These are phyloP conservation scores for Pyricularia sp. DNA, from an alignment of 2,329 filamentous ascomycete genomes.

Conservation along the genomic window DNA sequence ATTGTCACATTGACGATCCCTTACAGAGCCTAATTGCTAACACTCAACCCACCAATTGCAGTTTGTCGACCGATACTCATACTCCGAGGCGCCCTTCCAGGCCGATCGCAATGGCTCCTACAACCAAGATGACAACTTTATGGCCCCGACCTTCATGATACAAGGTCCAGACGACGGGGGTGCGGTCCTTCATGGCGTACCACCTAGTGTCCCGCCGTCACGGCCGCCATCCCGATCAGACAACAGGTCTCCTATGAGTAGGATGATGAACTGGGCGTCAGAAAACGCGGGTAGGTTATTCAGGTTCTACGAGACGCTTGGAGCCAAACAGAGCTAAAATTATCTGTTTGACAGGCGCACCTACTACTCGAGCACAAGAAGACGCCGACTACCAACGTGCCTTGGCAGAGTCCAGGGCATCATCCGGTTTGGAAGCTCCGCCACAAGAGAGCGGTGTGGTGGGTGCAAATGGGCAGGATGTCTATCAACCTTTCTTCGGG, in stretches of 20 bases:
- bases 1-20: neutral
- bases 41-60: slow-evolving; percentile 11
- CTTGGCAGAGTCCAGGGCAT: slow-evolving; percentile 43
- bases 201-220: slow-evolving; percentile 38
- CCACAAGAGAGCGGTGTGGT: slow-evolving; percentile 43
- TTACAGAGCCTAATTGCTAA: neutral
- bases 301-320: slow-evolving; percentile 8
- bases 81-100: slow-evolving; percentile 45
- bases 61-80: slow-evolving; percentile 41
- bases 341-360: slow-evolving; percentile 10
- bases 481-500: slow-evolving; percentile 41
- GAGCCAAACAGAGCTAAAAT: slow-evolving; percentile 5
- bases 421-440: slow-evolving; percentile 33
- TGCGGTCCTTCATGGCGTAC: slow-evolving; percentile 30
- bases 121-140: slow-evolving; percentile 4
- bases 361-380: slow-evolving; percentile 29
- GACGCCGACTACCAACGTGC: slow-evolving; percentile 49
- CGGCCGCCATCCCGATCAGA: slow-evolving; percentile 47
- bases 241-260: slow-evolving; percentile 46
- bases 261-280: slow-evolving; percentile 37
- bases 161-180: slow-evolving; percentile 38
- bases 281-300: slow-evolving; percentile 28
- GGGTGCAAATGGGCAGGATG: slow-evolving; percentile 22
- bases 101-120: slow-evolving; percentile 39
- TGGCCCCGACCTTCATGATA: slow-evolving; percentile 41